Evolutionary conservation across 139 green algal genomes (phyloP).

Genomic region (Diplosphaera chodatii): DNA sequence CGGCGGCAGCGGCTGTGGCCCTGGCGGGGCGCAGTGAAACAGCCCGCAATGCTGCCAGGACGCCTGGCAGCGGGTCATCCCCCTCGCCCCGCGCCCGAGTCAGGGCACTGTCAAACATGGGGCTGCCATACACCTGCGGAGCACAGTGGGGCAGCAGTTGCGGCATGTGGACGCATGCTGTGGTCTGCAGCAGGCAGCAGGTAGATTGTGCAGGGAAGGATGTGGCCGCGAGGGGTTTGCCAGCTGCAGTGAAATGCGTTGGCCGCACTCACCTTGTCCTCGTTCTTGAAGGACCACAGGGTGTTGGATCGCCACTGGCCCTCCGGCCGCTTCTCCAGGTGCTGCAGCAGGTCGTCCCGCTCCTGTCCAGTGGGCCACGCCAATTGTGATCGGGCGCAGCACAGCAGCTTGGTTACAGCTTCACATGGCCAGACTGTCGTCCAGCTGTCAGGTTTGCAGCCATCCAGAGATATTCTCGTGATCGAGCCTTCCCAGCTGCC

Average conservation of each 20-base stretch:
- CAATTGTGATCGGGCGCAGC: background rate
- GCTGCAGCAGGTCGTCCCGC: slow-evolving; percentile 49
- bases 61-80: background rate
- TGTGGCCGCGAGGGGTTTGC: too few relatives aligned
- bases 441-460: too few relatives aligned
- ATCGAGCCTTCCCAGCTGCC: too few relatives aligned
- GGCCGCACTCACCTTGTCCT: slow-evolving; percentile 55
- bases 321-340: slow-evolving; percentile 52
- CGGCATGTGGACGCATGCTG: too few relatives aligned
- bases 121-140: slow-evolving; percentile 39
- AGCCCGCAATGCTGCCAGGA: background rate
- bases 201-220: too few relatives aligned
- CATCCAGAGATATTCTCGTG: too few relatives aligned
- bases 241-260: background rate
- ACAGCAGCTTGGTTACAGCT: background rate
- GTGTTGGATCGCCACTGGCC: slow-evolving; percentile 62
- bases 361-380: slow-evolving; percentile 35
- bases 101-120: slow-evolving; percentile 66
- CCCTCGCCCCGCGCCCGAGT: background rate
- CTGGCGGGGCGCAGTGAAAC: background rate
- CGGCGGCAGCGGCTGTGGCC: background rate
- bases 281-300: slow-evolving; percentile 71
- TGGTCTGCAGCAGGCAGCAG: too few relatives aligned
- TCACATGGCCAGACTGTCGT: too few relatives aligned
- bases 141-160: too few relatives aligned